Evolutionary conservation across 768 basidiomycete species (phyloP).

Genomic region (Suillus subluteus): DNA sequence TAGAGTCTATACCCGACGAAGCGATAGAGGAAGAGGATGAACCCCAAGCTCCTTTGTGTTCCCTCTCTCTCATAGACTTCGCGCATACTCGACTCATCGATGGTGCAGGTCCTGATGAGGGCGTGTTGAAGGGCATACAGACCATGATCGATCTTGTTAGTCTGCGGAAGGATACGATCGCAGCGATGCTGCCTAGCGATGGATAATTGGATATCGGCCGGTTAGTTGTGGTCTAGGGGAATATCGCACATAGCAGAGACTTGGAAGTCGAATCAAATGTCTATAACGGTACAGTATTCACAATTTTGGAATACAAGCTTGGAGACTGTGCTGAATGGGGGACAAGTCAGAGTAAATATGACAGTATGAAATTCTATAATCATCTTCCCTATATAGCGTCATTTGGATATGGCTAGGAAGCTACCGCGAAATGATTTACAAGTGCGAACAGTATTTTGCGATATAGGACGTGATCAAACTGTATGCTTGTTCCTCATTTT

Average conservation of each 20-base stretch:
- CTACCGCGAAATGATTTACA: no score
- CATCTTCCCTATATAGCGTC: no score
- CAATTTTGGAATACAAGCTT: no score
- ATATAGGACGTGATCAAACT: no score
- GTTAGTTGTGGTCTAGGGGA: not conserved
- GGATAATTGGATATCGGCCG: not conserved
- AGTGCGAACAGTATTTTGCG: no score
- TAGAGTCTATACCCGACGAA: slow-evolving; percentile 28
- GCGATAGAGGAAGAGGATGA: slow-evolving; percentile 28
- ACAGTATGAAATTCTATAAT: no score
- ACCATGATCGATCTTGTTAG: slow-evolving; percentile 67
- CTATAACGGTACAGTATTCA: no score
- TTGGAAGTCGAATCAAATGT: not conserved
- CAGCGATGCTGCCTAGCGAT: slow-evolving; percentile 3
- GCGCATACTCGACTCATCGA: slow-evolving; percentile 77
- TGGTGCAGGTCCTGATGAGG: slow-evolving; percentile 77
- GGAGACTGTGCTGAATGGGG: no score
- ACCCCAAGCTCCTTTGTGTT: slow-evolving; percentile 39
- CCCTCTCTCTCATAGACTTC: slow-evolving; percentile 90
- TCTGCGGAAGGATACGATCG: slow-evolving; percentile 52
- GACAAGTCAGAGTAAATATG: no score
- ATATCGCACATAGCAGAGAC: not conserved
- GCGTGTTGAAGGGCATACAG: slow-evolving; percentile 74
- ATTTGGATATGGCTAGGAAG: no score
- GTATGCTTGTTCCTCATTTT: not conserved